A percentile compares a stretch with the other conserved stretches of the same genome.
These are phyloP conservation scores for Coniochaeta prunicola DNA, from an alignment of 2,329 filamentous ascomycete species.

Conservation along the genomic window DNA sequence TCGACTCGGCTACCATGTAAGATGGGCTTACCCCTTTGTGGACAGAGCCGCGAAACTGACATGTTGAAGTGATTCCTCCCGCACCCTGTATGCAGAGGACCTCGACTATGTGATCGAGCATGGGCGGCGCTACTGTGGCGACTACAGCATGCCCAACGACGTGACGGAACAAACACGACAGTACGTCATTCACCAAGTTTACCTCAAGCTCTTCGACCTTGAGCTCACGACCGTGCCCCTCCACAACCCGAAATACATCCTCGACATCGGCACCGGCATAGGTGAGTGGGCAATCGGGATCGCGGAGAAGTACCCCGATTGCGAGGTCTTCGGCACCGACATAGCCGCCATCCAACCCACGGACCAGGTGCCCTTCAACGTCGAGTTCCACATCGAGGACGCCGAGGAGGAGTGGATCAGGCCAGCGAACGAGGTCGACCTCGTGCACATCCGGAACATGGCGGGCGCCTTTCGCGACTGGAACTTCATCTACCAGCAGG, in stretches of 20 bases:
- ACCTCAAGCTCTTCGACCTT: conserved; percentile 21
- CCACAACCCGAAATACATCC: conserved; percentile 32
- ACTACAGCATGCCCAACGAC: conserved; percentile 54
- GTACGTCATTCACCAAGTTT: conserved; percentile 24
- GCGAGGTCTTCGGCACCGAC: conserved; percentile 52
- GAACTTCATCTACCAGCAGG: conserved; percentile 45
- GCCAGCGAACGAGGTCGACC: conserved; percentile 42
- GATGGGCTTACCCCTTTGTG: not conserved
- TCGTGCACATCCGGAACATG: conserved; percentile 50
- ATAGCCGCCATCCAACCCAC: conserved; percentile 52
- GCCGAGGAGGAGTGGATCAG: conserved; percentile 52
- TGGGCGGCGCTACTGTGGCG: conserved; percentile 49
- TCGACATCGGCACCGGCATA: conserved; percentile 54
- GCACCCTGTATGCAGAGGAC: conserved; percentile 23
- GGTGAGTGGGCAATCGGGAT: conserved; percentile 47
- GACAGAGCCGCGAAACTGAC: not conserved
- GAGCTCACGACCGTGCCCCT: conserved; percentile 25
- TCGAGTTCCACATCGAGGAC: conserved; percentile 54
- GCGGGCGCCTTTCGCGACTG: conserved; percentile 50
- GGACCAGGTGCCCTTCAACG: conserved; percentile 45
- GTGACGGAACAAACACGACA: conserved; percentile 38
- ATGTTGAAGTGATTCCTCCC: conserved; percentile 19
- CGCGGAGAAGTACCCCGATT: conserved; percentile 44
- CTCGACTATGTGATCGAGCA: conserved; percentile 45
- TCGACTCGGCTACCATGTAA: conserved; percentile 16